Base-by-base conservation (phyloP, 352 stramenopile genomes). In the Peronospora belbahrii region DNA sequence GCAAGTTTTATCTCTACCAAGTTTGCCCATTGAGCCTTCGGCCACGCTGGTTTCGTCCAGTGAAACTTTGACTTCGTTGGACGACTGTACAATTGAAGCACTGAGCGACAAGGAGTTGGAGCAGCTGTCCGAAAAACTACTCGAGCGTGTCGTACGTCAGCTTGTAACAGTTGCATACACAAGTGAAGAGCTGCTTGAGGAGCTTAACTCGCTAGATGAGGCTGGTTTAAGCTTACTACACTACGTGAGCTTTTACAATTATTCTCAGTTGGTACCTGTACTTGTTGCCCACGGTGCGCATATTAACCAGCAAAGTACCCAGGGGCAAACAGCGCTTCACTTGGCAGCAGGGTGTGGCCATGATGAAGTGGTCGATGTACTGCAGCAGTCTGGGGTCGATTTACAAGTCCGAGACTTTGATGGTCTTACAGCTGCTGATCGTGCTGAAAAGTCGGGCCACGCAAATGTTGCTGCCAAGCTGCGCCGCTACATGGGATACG, bases 161-260 rank as follows among this genome's bases (percentile, higher is more conserved):
- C 69, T 94, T 31, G 70, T 94, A 11, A 83, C 76, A 2, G 54
- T 94, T 7, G 80, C 80, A 0, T 73, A 88, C 31, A 87, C 76
- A 0, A 89, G 65, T 17, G 70, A 88, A 55, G 81, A 94, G 17
- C 42, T 94, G 2, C 56, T 93, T 3, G 80, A 91, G 15, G 83
- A 94, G 52, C 72, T 93, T 23, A 93, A 95, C 41, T 91, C 81
- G 2, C 65, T 95, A 4, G 83, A 95, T 37, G 83, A 95, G 48
- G 76, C 79, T 3, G 83, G 83, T 0, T 60, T 95, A 40, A 93
- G 79, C 46, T 53, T 95, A 35, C 65, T 95, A n/a, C 83, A 95
- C 42, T 95, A 93, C 34, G 80, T 91, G 64, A 87, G 83, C 50
- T 92, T 92, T 42, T 95, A 93, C 67, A 90, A 92, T 43, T 89